Evolutionary conservation across 768 basidiomycete species (phyloP), one percentile per base, ranked within the genome.

Genomic region (Pleurotus ostreatus): DNA sequence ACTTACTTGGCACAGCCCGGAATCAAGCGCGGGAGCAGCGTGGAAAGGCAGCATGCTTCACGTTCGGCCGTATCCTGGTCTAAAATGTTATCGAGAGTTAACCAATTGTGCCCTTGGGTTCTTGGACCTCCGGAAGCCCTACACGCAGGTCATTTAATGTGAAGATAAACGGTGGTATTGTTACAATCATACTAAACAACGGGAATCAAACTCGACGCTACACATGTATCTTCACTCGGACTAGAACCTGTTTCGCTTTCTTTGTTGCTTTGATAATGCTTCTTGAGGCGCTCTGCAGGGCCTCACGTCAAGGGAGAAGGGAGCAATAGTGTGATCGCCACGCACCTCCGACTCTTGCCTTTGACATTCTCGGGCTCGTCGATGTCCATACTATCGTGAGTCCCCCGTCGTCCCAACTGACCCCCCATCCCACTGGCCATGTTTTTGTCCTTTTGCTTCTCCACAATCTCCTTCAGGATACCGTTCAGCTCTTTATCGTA

Each of bases 321-420:
- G 11, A 43, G 37, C 37, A 49, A 51, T 15, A 45, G 43, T 47
- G 49, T 23, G 22, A 39, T 43, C 8, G 30, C 46, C 44, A 77
- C 83, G 30, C 61, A 86, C 86, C 82, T 86, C 61, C 85, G 73
- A 62, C 80, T 84, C 68, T 85, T 87, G 5, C 77, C 74, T 62
- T 77, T 80, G 3, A 62, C 57, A 26, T 71, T 71, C n/a, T 74
- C 72, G 1, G 78, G 73, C 52, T 88, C 87, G 58, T 88, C 87
- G 1, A 88, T 75, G 62, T 88, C 86, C 87, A 89, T 89, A 38
- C 64, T 57, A 43, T 66, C 69, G 61, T 57, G 65, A 60, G 55
- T 55, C 62, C 51, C 46, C 46, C 47, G 61, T 63, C 16, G 40
- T 22, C 54, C 26, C 12, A 45, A 45, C n/a, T 61, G 59, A 37